These are phyloP conservation scores for Dendrobium huoshanense DNA, from an alignment of 106 monocot genomes.

Conservation along the genomic window DNA sequence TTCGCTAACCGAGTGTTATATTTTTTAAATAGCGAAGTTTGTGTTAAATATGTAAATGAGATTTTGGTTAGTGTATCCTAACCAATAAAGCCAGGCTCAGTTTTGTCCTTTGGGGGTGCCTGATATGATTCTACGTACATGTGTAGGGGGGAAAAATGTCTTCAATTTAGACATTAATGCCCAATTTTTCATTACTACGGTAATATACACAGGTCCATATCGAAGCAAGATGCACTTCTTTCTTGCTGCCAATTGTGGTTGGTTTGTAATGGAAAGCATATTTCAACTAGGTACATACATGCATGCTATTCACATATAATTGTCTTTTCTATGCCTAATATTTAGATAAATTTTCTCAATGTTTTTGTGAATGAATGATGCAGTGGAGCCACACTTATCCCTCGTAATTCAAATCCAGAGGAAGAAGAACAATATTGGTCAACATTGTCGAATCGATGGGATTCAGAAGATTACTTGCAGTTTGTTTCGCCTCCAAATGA, in stretches of 20 bases:
- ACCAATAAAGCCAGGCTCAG: no score
- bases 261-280: background rate
- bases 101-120: no score
- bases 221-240: background rate
- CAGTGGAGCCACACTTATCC: background rate
- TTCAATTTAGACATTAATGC: no score
- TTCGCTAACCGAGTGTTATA: no score
- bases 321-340: background rate
- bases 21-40: no score
- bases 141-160: no score
- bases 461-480: background rate
- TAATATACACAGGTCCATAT: background rate
- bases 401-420: background rate
- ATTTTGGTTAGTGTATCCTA: no score
- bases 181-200: no score
- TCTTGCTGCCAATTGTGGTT: slow-evolving; percentile 3
- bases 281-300: slow-evolving; percentile 7
- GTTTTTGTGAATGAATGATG: background rate
- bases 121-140: no score
- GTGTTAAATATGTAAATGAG: no score
- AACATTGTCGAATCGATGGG: background rate
- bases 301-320: background rate
- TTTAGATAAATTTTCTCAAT: background rate
- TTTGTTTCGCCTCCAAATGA: slow-evolving; percentile 8
- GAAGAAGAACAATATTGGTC: background rate